Evolutionary conservation across 148 eudicot species (phyloP), one percentile per base, ranked within the genome.

Genomic region (Gaultheria prostrata): DNA sequence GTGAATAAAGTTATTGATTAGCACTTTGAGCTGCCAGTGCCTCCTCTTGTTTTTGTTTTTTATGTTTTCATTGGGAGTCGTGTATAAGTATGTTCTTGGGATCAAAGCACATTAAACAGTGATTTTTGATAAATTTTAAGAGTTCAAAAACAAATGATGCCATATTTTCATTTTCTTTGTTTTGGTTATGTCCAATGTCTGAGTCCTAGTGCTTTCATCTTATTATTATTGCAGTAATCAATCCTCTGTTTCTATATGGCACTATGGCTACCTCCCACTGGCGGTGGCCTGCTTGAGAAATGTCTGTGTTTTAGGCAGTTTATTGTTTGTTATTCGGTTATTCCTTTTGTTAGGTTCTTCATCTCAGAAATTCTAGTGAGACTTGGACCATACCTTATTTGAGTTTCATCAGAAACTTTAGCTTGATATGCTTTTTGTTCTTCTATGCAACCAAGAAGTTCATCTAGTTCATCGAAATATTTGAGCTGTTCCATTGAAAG

Each of bases 291-390:
- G 69, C 12, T 63, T 63, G 30, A 63, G 13, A 63, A 63, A 24
- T 63, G 69, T 35, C 82, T 57, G 12, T 79, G 49, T 35, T 57
- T 79, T 35, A 35, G 82, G 82, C 70, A 32, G 4, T 79, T 15
- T 33, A 39, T 79, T 51, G n/a, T 50, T 51, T 35, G 51, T 50
- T 61, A 17, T 45, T 35, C 45, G 20, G 51, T 50, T 61, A 17
- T 45, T 35, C 45, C 24, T 59, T 76, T 5, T 30, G 80, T 13
- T 26, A 51, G 80, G 32, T 30, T 77, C 43, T 43, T 56, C 28
- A 77, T 77, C 63, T 15, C 51, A 53, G 12, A 56, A 43, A 28
- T 24, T 69, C 43, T 8, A 33, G 54, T 81, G 59, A 81, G 39
- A 70, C 1, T 1, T 81, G 77, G 21, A 50, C 49, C 46, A 50